A percentile compares a stretch with the other conserved stretches of the same genome.
These are phyloP conservation scores for Dendrocalamus latiflorus DNA, from an alignment of 202 grass and related monocot genomes.

Conservation along the genomic window DNA sequence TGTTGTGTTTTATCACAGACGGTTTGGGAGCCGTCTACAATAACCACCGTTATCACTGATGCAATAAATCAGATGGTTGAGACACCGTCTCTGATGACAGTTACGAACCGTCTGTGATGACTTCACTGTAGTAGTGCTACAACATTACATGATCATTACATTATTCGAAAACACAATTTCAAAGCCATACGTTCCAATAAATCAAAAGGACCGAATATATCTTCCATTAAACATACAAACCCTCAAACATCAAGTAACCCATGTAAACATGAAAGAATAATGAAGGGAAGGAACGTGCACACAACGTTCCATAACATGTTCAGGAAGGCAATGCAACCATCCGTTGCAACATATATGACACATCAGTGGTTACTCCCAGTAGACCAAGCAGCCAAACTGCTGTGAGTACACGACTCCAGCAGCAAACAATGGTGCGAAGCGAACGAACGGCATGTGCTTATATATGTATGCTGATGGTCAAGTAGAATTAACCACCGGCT, in stretches of 20 bases:
- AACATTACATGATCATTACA: not conserved
- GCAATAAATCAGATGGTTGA: too few species aligned
- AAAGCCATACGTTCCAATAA: not conserved
- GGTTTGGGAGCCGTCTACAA: too few species aligned
- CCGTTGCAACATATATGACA: not conserved
- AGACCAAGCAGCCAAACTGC: constrained; percentile 29
- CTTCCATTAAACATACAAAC: not conserved
- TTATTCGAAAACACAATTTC: not conserved
- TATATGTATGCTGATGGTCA: not conserved
- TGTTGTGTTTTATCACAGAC: too few species aligned
- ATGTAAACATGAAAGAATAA: not conserved
- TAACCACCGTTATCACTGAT: too few species aligned
- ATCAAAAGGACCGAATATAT: not conserved
- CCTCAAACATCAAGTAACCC: not conserved
- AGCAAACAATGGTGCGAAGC: constrained; percentile 31
- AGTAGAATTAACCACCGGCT: not conserved
- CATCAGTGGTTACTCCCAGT: not conserved
- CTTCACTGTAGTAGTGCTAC: too few species aligned
- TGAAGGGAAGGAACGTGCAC: not conserved
- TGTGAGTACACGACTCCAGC: constrained; percentile 16
- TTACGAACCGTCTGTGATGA: too few species aligned
- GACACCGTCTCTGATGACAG: too few species aligned
- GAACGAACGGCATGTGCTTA: not conserved
- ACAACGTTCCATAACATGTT: not conserved
- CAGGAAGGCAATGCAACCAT: not conserved